Base-by-base conservation (phyloP, 441 rosid genomes). In the Sinapis alba region DNA sequence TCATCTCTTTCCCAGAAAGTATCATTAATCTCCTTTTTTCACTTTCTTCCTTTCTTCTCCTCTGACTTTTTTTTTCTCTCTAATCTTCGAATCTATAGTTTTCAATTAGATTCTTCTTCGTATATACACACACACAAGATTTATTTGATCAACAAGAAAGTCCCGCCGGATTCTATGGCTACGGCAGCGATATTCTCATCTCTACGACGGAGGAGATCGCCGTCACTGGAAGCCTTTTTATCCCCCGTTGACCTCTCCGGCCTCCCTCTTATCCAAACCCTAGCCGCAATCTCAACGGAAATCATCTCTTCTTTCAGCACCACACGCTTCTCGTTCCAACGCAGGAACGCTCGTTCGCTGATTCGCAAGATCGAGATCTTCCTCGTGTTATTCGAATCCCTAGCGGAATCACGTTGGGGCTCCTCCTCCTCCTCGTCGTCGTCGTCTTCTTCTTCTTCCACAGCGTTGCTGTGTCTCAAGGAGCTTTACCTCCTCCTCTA, bases 191-290 rank as follows among this genome's bases (percentile, higher is more conserved):
- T 91, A 65, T 89, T 96, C 69, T 90, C 97, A 32, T 96, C 97
- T 51, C 69, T 93, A 0, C 80, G 97, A 60, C 82, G 95, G 73
- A 84, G 94, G 72, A 83, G 97, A 64, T 86, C 96, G 27, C 91
- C 93, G 24, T 89, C 91, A 3, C 36, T 92, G 11, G 96, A 89
- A 78, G 93, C 93, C 13, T 96, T 91, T 69, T 56, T 93, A 77
- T 94, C 88, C n/a, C 97, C 94, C 47, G 98, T 93, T 79, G 92
- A 93, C 82, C 82, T 96, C 30, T 80, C 89, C 32, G 94, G 89
- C 26, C 84, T 84, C 13, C 83, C 87, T 9, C 95, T 96, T 57
- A 67, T 90, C 23, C 88, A 82, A 74, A 89, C 90, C 75, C 85
- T 96, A 13, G 83, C 89, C 15, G 71, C 90, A 9, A 68, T 89